These are phyloP conservation scores for Eragrostis nindensis DNA, from an alignment of 176 grass and related monocot genomes.

Conservation along the genomic window DNA sequence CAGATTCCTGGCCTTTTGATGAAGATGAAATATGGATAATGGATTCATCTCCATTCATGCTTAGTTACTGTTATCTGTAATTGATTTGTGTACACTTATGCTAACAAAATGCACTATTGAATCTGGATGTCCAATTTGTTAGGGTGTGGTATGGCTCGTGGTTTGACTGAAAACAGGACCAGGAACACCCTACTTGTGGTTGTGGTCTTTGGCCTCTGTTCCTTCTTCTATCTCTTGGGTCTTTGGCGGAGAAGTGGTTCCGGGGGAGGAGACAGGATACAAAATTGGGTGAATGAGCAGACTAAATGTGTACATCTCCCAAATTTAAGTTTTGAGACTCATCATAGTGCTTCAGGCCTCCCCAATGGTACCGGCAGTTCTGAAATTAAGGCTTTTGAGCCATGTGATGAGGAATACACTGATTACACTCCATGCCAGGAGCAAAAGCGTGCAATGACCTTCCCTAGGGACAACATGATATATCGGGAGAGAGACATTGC, in stretches of 20 bases:
- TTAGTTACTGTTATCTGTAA: background rate
- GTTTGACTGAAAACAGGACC: slow-evolving; percentile 58
- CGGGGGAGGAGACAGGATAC: slow-evolving; percentile 72
- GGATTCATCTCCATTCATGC: background rate
- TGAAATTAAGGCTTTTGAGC: slow-evolving; percentile 49
- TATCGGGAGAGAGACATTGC: slow-evolving; percentile 89
- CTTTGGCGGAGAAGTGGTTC: slow-evolving; percentile 69
- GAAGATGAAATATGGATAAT: slow-evolving; percentile 7
- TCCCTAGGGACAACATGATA: slow-evolving; percentile 69
- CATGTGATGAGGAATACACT: slow-evolving; percentile 63
- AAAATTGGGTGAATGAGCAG: slow-evolving; percentile 63
- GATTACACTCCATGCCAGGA: slow-evolving; percentile 96
- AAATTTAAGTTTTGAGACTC: slow-evolving; percentile 74
- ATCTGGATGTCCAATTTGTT: slow-evolving; percentile 23
- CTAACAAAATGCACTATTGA: background rate
- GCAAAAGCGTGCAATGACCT: slow-evolving; percentile 76
- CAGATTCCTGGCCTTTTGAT: background rate
- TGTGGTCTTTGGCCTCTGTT: slow-evolving; percentile 61
- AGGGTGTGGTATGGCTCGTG: slow-evolving; percentile 59
- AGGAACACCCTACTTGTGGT: slow-evolving; percentile 57
- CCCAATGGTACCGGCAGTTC: slow-evolving; percentile 38
- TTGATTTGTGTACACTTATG: slow-evolving; percentile 6
- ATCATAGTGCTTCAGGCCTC: slow-evolving; percentile 59
- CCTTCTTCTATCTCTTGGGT: slow-evolving; percentile 83
- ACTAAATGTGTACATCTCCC: slow-evolving; percentile 58